Percentiles rank a stretch among this genome's conserved stretches.
These are phyloP conservation scores for Paramecium bursaria DNA, from an alignment of 73 alveolate genomes.

Conservation along the genomic window DNA sequence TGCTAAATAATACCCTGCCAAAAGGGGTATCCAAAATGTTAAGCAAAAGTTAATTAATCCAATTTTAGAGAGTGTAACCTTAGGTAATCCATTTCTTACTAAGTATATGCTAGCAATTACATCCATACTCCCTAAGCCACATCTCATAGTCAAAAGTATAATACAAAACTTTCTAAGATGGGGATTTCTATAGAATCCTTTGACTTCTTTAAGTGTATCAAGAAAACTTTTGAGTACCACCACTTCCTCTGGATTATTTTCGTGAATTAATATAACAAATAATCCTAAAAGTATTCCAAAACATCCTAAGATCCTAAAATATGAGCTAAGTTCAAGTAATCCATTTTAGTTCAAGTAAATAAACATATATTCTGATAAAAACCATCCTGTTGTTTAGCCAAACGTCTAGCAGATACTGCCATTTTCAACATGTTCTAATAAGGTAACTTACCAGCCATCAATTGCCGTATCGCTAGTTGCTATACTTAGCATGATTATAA, in stretches of 20 bases:
- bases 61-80: neutral
- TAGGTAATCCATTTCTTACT: constrained; percentile 38
- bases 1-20: constrained; percentile 10
- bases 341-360: constrained; percentile 4
- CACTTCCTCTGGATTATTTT: constrained; percentile 43
- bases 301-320: constrained; percentile 5
- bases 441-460: constrained; percentile 62
- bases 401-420: constrained; percentile 38
- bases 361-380: constrained; percentile 14
- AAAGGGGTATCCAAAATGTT: constrained; percentile 41
- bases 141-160: neutral
- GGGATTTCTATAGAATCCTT: constrained; percentile 25
- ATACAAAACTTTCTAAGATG: constrained; percentile 18
- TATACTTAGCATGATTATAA: neutral
- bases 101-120: constrained; percentile 8
- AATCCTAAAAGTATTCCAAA: neutral
- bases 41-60: neutral
- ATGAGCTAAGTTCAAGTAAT: neutral
- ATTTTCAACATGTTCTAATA: constrained; percentile 21
- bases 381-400: constrained; percentile 45
- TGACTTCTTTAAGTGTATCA: constrained; percentile 14
- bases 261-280: constrained; percentile 13
- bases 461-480: constrained; percentile 44
- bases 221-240: neutral
- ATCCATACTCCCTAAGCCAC: constrained; percentile 37